These are phyloP conservation scores for Albatrellus sp. DNA, from an alignment of 1,284 basidiomycete species.

Conservation along the genomic window DNA sequence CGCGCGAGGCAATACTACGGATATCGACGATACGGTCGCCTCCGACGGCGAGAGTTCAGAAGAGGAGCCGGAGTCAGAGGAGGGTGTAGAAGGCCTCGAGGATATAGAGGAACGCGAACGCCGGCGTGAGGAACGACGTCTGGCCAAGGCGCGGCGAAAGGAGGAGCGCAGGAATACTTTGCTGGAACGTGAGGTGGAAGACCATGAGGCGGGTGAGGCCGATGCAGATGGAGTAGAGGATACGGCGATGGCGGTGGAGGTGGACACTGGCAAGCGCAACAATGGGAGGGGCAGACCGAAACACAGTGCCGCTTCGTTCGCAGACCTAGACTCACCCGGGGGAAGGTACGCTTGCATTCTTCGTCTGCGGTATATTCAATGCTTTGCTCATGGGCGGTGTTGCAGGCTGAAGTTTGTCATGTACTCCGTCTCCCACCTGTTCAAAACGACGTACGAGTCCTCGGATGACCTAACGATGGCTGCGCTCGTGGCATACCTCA, in stretches of 20 bases:
- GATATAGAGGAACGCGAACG: conserved; percentile 11
- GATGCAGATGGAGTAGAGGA: background rate
- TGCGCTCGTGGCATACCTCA: conserved; percentile 53
- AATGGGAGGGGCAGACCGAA: background rate
- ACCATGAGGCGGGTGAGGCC: background rate
- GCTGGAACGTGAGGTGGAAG: background rate
- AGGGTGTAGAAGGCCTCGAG: conserved; percentile 7
- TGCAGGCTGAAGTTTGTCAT: conserved; percentile 37
- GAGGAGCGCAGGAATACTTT: conserved; percentile 11
- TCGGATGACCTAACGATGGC: conserved; percentile 57
- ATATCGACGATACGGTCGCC: conserved; percentile 10
- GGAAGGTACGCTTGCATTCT: conserved; percentile 36
- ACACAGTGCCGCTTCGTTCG: conserved; percentile 18
- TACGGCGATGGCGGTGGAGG: conserved; percentile 7
- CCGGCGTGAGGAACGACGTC: conserved; percentile 8
- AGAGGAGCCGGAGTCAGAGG: conserved; percentile 11
- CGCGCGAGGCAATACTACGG: conserved; percentile 9
- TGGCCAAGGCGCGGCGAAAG: conserved; percentile 6
- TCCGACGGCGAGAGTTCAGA: conserved; percentile 1
- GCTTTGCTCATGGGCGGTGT: background rate
- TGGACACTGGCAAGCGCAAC: background rate
- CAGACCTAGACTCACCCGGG: conserved; percentile 40
- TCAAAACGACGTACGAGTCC: conserved; percentile 47
- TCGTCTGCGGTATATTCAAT: background rate
- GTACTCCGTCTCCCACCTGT: conserved; percentile 46